Evolutionary conservation across 2,329 filamentous ascomycete species (phyloP).

Genomic region (Ceratocystis papillata): DNA sequence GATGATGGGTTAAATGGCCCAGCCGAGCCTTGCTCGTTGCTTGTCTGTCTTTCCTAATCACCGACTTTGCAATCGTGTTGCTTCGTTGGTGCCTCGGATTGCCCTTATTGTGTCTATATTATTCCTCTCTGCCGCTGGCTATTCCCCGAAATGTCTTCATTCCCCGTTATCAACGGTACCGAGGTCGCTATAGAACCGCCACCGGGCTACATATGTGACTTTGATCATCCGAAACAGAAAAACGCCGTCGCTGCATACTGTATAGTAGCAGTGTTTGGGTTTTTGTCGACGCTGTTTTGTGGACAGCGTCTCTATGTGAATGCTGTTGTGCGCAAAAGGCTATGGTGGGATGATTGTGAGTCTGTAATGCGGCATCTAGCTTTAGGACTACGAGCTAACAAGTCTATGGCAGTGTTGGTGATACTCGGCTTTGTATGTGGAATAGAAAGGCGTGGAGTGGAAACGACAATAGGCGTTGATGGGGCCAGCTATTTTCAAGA

Average conservation of each 20-base stretch:
- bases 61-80: neutral
- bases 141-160: neutral
- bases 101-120: neutral
- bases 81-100: neutral
- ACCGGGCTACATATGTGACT: constrained; percentile 2
- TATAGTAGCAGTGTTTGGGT: neutral
- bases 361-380: neutral
- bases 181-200: neutral
- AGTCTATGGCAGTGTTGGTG: neutral
- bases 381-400: neutral
- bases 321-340: constrained; percentile 1
- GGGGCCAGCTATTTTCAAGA: neutral
- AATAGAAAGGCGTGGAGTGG: too few species aligned
- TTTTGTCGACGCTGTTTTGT: neutral
- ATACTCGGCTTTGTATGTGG: constrained; percentile 4
- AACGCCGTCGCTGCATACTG: neutral
- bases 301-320: constrained; percentile 4
- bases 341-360: constrained; percentile 7
- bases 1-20: neutral
- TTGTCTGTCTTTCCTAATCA: neutral
- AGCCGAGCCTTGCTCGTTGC: neutral
- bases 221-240: neutral
- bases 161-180: constrained; percentile 6
- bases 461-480: neutral
- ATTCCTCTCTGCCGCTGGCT: neutral